Conservation (phyloP, 345 rosid species). For the Corchorus olitorius region DNA sequence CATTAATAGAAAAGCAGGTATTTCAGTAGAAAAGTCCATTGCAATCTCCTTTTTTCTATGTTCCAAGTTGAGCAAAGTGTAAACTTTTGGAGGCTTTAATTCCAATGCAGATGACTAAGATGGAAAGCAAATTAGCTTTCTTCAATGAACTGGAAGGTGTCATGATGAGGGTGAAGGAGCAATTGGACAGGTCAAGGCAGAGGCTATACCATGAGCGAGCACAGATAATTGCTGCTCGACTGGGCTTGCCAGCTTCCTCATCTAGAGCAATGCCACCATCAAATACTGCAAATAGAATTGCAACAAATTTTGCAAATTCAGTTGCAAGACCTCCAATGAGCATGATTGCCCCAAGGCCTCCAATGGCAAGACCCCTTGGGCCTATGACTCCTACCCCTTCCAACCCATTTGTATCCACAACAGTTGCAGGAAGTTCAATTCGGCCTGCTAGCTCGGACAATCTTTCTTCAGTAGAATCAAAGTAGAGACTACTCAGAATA, state of each 20-base stretch:
- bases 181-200: conserved; percentile 88
- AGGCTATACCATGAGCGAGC: conserved; percentile 88
- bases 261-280: conserved; percentile 58
- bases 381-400: conserved; percentile 45
- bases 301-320: conserved; percentile 58
- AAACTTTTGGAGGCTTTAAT: conserved; percentile 13
- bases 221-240: conserved; percentile 91
- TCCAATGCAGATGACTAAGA: conserved; percentile 70
- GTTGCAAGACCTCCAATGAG: conserved; percentile 69
- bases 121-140: conserved; percentile 82
- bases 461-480: conserved; percentile 33
- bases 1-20: conserved; percentile 91
- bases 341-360: conserved; percentile 65
- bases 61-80: not conserved
- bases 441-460: conserved; percentile 50
- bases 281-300: conserved; percentile 69
- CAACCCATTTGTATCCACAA: conserved; percentile 45
- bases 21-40: not conserved
- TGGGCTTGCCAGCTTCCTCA: conserved; percentile 65
- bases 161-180: conserved; percentile 74
- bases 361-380: conserved; percentile 65
- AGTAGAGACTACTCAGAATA: conserved; percentile 19
- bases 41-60: not conserved
- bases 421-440: conserved; percentile 51
- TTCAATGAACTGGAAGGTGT: conserved; percentile 77